Evolutionary conservation across 2,329 filamentous ascomycete species (phyloP), one percentile per base, ranked within the genome.

Genomic region (Colletotrichum cuscutae): DNA sequence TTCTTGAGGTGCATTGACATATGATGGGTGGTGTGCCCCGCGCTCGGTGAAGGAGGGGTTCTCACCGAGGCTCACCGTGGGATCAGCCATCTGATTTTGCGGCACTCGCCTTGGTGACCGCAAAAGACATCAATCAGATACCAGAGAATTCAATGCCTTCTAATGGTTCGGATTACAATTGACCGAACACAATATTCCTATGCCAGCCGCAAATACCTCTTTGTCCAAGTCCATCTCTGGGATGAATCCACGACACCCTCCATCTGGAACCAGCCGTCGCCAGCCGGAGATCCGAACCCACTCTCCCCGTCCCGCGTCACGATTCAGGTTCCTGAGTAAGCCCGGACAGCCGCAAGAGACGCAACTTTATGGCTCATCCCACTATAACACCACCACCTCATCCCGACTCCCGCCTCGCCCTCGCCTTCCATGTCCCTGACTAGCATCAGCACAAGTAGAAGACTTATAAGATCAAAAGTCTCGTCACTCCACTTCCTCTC

Each of bases 291-390:
- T 9, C 15, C 15, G 54, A 64, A 26, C 24, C 70, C 70, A 65
- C 59, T 30, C 4, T 32, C 26, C 59, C 32, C 32, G 32, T 35
- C 32, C 32, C 32, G 32, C 53, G 53, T 46, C 15, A 35, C 65
- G 59, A 72, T 54, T 69, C 70, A 65, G 59, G 58, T 54, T 60
- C 70, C 57, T 72, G 70, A 65, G 69, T 72, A 69, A 72, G 69
- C 69, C 69, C 42, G 37, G 46, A 49, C 15, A n/a, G 42, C 63
- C 58, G 69, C 53, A 58, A 46, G 30, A 32, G 6, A 60, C n/a
- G 30, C 53, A 58, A 58, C 32, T 71, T 72, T 71, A 71, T 65
- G 59, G 65, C 69, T 72, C 65, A 64, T 71, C 60, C 71, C 66
- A 73, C 61, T 62, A 54, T 58, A 71, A 71, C 67, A 73, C 60